These are phyloP conservation scores for Colletotrichum sidae DNA, from an alignment of 2,329 filamentous ascomycete genomes.

Conservation along the genomic window DNA sequence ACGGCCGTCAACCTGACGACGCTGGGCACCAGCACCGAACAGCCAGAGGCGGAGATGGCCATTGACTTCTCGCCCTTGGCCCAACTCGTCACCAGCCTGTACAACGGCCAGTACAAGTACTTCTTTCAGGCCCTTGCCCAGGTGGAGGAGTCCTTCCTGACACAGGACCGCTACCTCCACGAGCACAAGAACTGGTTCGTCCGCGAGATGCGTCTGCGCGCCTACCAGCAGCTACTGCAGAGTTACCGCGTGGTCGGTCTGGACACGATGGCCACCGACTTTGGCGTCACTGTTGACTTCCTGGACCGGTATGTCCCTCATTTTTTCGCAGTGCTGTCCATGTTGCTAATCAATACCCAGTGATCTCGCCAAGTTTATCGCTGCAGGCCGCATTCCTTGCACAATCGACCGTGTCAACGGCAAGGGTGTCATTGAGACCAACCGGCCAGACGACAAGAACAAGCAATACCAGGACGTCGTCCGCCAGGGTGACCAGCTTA, in stretches of 20 bases:
- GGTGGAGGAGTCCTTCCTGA: conserved; percentile 94
- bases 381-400: conserved; percentile 91
- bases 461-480: conserved; percentile 99
- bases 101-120: conserved; percentile 91
- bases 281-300: conserved; percentile 96
- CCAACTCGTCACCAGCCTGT: conserved; percentile 89
- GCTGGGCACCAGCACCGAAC: conserved; percentile 75
- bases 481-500: conserved; percentile 96
- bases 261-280: conserved; percentile 96
- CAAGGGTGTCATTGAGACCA: conserved; percentile 97
- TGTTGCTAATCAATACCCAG: conserved; percentile 55
- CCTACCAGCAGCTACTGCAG: conserved; percentile 96
- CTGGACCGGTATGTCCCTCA: conserved; percentile 80
- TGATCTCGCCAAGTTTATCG: conserved; percentile 97
- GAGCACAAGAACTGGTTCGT: conserved; percentile 99
- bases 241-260: conserved; percentile 98
- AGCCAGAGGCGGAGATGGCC: conserved; percentile 82
- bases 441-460: conserved; percentile 98
- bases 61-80: conserved; percentile 92
- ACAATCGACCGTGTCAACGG: conserved; percentile 97
- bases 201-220: conserved; percentile 95
- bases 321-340: too few relatives aligned
- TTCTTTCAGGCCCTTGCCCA: conserved; percentile 92
- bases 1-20: conserved; percentile 89
- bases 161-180: conserved; percentile 92